phyloP scores from a whole-genome alignment of 805 yeast species.

The Monosporozyma siamensis region DNA sequence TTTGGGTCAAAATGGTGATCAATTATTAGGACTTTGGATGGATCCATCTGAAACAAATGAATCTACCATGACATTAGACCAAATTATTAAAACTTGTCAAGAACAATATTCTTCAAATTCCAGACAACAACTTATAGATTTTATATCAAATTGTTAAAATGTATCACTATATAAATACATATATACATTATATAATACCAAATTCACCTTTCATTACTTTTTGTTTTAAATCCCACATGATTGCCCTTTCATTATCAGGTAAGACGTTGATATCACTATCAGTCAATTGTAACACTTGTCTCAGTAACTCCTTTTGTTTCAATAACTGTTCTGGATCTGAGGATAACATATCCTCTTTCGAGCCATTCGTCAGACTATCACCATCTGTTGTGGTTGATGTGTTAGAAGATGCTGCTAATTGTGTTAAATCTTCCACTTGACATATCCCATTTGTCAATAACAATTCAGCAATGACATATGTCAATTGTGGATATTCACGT shows the following conservation, averaged over 20 bases:
- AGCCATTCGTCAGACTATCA: no score
- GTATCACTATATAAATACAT: not conserved
- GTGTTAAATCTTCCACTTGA: slow-evolving; percentile 28
- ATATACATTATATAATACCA: slow-evolving; percentile 10
- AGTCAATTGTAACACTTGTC: slow-evolving; percentile 43
- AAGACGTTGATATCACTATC: slow-evolving; percentile 42
- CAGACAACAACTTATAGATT: slow-evolving; percentile 15
- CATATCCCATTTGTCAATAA: slow-evolving; percentile 35
- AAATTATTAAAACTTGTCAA: slow-evolving; percentile 37
- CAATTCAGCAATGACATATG: slow-evolving; percentile 74
- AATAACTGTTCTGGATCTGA: slow-evolving; percentile 22
- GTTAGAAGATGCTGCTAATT: slow-evolving; percentile 24
- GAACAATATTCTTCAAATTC: slow-evolving; percentile 17
- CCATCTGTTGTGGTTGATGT: no score
- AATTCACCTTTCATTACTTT: slow-evolving; percentile 30
- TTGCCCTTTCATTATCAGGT: slow-evolving; percentile 42
- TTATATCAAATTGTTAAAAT: slow-evolving; percentile 10
- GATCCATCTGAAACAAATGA: slow-evolving; percentile 18
- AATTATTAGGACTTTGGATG: slow-evolving; percentile 53
- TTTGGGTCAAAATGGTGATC: slow-evolving; percentile 46
- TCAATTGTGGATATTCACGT: slow-evolving; percentile 66
- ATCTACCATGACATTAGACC: slow-evolving; percentile 11
- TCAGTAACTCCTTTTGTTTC: slow-evolving; percentile 38
- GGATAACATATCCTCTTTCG: slow-evolving; percentile 6
- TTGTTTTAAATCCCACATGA: slow-evolving; percentile 31